A percentile compares a stretch with the other conserved stretches of the same genome.
Evolutionary conservation across 257 asterid genomes (phyloP).

Genomic region (Ligustrum vulgare): DNA sequence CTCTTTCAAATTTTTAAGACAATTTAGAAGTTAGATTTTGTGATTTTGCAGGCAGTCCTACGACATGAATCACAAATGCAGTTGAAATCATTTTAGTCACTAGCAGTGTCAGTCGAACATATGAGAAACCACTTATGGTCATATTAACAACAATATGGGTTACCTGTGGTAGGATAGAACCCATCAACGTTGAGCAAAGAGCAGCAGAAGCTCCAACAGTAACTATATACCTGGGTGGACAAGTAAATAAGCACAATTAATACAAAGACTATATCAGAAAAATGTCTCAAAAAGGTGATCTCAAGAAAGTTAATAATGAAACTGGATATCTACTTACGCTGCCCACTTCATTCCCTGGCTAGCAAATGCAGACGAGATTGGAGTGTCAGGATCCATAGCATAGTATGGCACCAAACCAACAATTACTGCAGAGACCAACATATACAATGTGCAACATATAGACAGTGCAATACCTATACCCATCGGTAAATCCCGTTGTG

Average conservation of each 20-base stretch:
- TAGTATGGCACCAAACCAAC: slow-evolving; percentile 96
- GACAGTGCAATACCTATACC: slow-evolving; percentile 88
- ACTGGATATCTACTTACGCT: slow-evolving; percentile 60
- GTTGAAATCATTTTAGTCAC: not conserved
- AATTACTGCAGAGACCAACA: slow-evolving; percentile 93
- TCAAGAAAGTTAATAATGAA: slow-evolving; percentile 6
- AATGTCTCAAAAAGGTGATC: slow-evolving; percentile 11
- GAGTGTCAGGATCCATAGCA: slow-evolving; percentile 95
- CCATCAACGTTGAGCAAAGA: slow-evolving; percentile 94
- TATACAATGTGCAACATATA: slow-evolving; percentile 76
- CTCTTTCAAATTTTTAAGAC: not conserved
- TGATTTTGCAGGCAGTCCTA: not conserved
- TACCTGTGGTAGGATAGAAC: slow-evolving; percentile 97
- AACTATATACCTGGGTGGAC: slow-evolving; percentile 57
- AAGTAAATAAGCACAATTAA: slow-evolving; percentile 16
- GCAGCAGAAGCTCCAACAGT: slow-evolving; percentile 90
- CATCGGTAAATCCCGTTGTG: slow-evolving; percentile 94
- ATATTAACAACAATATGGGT: not conserved
- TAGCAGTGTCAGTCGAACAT: not conserved
- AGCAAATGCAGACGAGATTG: slow-evolving; percentile 92
- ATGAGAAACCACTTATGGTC: not conserved
- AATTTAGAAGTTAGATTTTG: not conserved
- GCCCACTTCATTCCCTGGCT: slow-evolving; percentile 87
- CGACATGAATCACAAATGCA: not conserved
- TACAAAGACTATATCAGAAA: not conserved